Conservation (phyloP, 306 rosid genomes). For the Vigna angularis region DNA sequence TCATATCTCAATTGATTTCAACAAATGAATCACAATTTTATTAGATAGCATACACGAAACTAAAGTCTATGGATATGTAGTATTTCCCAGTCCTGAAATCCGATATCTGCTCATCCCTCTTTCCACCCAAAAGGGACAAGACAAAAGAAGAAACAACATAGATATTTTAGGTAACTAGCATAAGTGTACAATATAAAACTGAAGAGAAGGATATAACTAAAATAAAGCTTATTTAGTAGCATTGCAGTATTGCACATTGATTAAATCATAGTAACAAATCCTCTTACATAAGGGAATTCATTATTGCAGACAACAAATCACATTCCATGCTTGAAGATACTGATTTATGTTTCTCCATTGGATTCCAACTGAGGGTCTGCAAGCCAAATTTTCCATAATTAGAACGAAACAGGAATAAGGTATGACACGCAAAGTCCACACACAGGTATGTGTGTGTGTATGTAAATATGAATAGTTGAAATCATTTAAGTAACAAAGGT, state of each 20-base stretch:
- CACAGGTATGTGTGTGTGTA: neutral
- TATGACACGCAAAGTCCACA: constrained; percentile 7
- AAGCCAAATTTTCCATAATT: constrained; percentile 29
- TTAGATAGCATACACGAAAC: neutral
- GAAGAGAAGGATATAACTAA: constrained; percentile 27
- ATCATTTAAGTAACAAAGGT: neutral
- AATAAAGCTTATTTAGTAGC: constrained; percentile 2
- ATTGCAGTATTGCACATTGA: constrained; percentile 8
- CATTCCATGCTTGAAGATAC: constrained; percentile 15
- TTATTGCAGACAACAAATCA: constrained; percentile 11
- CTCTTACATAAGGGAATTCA: constrained; percentile 41
- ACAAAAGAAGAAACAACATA: neutral
- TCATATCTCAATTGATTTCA: neutral
- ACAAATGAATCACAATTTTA: neutral
- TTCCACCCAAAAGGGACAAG: neutral
- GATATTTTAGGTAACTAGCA: constrained; percentile 21
- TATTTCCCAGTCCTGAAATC: neutral
- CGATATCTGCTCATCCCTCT: neutral
- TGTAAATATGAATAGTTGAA: neutral
- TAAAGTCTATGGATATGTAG: neutral
- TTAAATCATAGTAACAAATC: constrained; percentile 7
- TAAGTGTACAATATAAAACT: constrained; percentile 10
- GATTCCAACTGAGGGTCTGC: constrained; percentile 34
- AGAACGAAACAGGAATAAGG: constrained; percentile 10
- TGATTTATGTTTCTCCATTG: constrained; percentile 8